Conservation (phyloP, 306 rosid genomes). For the Castanea crenata region DNA sequence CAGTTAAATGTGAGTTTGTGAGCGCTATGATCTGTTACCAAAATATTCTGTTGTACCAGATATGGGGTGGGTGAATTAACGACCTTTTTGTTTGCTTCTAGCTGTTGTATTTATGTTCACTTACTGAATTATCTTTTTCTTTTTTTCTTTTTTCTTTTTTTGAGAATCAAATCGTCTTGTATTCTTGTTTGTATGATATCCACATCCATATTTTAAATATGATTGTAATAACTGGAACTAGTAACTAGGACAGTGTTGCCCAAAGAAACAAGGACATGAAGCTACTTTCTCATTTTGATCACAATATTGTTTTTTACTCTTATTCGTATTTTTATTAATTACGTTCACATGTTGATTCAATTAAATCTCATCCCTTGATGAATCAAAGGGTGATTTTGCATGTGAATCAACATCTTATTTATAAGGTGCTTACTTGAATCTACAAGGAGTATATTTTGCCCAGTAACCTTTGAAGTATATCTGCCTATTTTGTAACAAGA, state of each 20-base stretch:
- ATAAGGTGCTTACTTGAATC: neutral
- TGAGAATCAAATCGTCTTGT: neutral
- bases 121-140: neutral
- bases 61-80: constrained; percentile 28
- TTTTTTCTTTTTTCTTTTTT: neutral
- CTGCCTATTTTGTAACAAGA: neutral
- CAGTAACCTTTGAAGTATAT: neutral
- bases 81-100: constrained; percentile 20
- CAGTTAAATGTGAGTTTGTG: constrained; percentile 16
- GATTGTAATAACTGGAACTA: constrained; percentile 17
- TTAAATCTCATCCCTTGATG: neutral
- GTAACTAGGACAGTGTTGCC: neutral
- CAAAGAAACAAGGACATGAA: constrained; percentile 6
- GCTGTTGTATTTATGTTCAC: constrained; percentile 11
- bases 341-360: neutral
- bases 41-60: neutral
- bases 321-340: neutral
- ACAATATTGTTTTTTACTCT: neutral
- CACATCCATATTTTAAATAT: constrained; percentile 6
- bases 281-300: neutral
- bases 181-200: constrained; percentile 8
- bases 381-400: neutral
- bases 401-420: neutral
- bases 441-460: neutral
- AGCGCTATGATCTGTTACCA: constrained; percentile 17